Evolutionary conservation across 148 eudicot genomes (phyloP).

Genomic region (Rhododendron ferrugineum): DNA sequence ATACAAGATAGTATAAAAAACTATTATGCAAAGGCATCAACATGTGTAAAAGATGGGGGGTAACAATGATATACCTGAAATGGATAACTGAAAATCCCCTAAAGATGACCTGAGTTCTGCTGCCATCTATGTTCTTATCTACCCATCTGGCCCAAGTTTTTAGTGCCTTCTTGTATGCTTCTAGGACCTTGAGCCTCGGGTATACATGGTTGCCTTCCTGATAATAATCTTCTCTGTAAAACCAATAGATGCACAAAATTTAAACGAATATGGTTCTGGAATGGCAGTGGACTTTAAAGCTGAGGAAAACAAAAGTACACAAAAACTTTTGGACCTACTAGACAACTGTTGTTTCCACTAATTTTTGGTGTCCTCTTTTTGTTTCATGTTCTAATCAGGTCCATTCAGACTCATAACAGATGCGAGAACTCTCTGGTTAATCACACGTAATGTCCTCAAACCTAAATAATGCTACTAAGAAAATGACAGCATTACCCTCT

Average conservation of each 20-base stretch:
- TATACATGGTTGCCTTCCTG: constrained; percentile 82
- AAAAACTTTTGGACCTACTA: background rate
- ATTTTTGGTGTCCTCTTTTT: background rate
- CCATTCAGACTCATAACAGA: background rate
- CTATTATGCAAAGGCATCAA: background rate
- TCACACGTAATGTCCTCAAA: background rate
- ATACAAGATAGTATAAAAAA: background rate
- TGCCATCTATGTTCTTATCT: constrained; percentile 51
- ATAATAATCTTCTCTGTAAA: constrained; percentile 72
- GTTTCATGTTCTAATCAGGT: background rate
- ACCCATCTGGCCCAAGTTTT: constrained; percentile 87
- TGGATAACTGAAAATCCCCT: constrained; percentile 82
- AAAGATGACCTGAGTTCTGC: constrained; percentile 68
- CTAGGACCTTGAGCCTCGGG: constrained; percentile 56
- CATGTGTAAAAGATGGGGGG: background rate
- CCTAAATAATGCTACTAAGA: background rate
- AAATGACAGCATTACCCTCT: constrained; percentile 44
- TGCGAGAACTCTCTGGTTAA: background rate
- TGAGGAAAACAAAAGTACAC: background rate
- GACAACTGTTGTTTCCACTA: background rate
- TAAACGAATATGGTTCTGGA: background rate
- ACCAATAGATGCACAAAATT: background rate
- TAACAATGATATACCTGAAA: constrained; percentile 52
- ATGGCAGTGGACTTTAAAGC: background rate
- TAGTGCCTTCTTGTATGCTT: constrained; percentile 81